Evolutionary conservation across 1,139 yeast genomes (phyloP), one percentile per base, ranked within the genome.

Genomic region (Blastobotrys persicus): DNA sequence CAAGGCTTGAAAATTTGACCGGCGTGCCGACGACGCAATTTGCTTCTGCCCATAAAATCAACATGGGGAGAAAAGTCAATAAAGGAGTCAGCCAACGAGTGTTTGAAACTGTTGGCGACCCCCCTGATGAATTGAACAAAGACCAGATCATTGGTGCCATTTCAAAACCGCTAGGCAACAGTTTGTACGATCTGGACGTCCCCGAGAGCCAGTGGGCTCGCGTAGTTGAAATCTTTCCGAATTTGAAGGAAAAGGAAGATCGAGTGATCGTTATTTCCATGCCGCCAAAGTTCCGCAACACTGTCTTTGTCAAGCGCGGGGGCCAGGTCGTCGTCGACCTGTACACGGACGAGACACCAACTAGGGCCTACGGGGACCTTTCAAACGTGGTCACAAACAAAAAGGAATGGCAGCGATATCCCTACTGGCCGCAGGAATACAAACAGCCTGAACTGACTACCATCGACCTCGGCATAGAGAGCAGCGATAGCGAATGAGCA

Each of bases 231-330:
- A 44, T 41, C 47, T 42, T 54, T 53, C 40, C 32, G 23, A 34
- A 14, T n/a, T 23, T 19, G 12, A 50, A 47, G 16, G 41, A 47
- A 5, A 53, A 51, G 5, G 45, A 48, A 26, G 50, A 46, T 31
- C 45, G 53, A 16, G 50, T 51, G 11, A 44, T 58, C n/a, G 57
- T 62, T 11, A 72, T 67, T 1, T 60, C 62, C 28, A 60, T 70
- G 63, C 70, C 71, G 11, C 68, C 70, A 19, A 61, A 61, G 52
- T 66, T 70, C 49, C 58, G 72, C 19, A 69, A 67, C 54, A 65
- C 69, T 33, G 59, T 66, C 42, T 68, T 69, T 54, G 65, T 70
- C 26, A 63, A 64, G 43, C 61, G 74, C 2, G 72, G 73, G 12
- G 74, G 74, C 11, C 58, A 56, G 39, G 71, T 66, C 2, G 59